Evolutionary conservation across 1,284 basidiomycete species (phyloP).

Genomic region (Sporisorium iseilematis-ciliati): DNA sequence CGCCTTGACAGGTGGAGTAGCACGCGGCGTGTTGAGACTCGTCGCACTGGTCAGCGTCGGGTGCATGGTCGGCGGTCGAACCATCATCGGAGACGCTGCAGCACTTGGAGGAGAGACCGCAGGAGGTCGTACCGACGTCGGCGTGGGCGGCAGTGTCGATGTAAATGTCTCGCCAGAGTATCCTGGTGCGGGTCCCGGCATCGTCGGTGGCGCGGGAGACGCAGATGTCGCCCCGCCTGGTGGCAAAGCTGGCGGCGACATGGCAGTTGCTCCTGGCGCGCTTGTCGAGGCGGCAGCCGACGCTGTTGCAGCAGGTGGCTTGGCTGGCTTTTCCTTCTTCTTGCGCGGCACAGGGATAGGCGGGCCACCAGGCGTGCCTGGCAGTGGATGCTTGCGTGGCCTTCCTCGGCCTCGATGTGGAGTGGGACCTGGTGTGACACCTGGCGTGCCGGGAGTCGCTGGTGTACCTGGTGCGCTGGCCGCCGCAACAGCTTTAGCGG

Average conservation of each 20-base stretch:
- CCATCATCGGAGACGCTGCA: slow-evolving; percentile 11
- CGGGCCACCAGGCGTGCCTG: slow-evolving; percentile 46
- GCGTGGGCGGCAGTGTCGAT: slow-evolving; percentile 36
- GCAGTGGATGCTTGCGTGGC: slow-evolving; percentile 50
- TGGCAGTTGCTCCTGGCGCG: slow-evolving; percentile 10
- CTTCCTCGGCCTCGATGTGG: slow-evolving; percentile 47
- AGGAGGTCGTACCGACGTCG: slow-evolving; percentile 20
- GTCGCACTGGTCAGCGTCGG: slow-evolving; percentile 42
- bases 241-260: slow-evolving; percentile 18
- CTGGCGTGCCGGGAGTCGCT: slow-evolving; percentile 29
- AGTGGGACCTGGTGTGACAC: slow-evolving; percentile 34
- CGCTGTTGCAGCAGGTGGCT: slow-evolving; percentile 14
- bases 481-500: slow-evolving; percentile 9
- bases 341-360: slow-evolving; percentile 33
- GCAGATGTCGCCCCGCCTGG: slow-evolving; percentile 9
- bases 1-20: slow-evolving; percentile 21
- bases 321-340: slow-evolving; percentile 47
- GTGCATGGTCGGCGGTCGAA: slow-evolving; percentile 44
- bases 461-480: slow-evolving; percentile 12
- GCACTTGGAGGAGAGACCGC: slow-evolving; percentile 14
- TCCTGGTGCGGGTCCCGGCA: slow-evolving; percentile 43
- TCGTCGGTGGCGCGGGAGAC: slow-evolving; percentile 26
- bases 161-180: slow-evolving; percentile 40
- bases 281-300: slow-evolving; percentile 16
- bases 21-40: slow-evolving; percentile 45